Evolutionary conservation across 148 eudicot species (phyloP).

Genomic region (Camellia sinensis): DNA sequence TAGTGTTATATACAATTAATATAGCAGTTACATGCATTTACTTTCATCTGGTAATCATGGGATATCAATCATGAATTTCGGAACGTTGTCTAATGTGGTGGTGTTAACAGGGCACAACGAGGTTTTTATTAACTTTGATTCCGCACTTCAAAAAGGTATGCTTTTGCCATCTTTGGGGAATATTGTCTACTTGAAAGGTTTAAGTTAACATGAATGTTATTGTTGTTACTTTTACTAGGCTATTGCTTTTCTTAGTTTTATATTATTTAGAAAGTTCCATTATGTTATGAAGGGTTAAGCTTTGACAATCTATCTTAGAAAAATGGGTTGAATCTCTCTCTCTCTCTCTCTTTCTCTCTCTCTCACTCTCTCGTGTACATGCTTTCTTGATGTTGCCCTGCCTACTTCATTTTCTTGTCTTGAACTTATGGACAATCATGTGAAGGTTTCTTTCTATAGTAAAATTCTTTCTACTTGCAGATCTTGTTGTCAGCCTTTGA

Average conservation of each 20-base stretch:
- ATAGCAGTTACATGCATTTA: neutral
- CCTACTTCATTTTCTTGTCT: neutral
- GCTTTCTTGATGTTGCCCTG: neutral
- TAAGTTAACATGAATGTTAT: neutral
- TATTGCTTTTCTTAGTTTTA: neutral
- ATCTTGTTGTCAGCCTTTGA: slow-evolving; percentile 90
- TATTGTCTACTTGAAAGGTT: neutral
- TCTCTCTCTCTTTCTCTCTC: neutral
- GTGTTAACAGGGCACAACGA: slow-evolving; percentile 64
- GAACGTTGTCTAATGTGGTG: neutral
- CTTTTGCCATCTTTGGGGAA: neutral
- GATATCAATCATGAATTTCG: neutral
- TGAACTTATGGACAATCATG: neutral
- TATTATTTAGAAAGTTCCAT: neutral
- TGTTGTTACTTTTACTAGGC: neutral
- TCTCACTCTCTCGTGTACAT: neutral
- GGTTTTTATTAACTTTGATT: slow-evolving; percentile 70
- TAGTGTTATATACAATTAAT: no score
- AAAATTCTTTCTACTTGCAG: slow-evolving; percentile 38
- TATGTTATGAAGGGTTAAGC: neutral
- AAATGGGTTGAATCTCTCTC: neutral
- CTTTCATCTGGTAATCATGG: neutral
- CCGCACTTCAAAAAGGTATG: slow-evolving; percentile 88
- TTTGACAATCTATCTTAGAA: neutral
- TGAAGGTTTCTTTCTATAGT: neutral